Evolutionary conservation across 73 alveolate genomes (phyloP).

Genomic region (Paramecium primaurelia): DNA sequence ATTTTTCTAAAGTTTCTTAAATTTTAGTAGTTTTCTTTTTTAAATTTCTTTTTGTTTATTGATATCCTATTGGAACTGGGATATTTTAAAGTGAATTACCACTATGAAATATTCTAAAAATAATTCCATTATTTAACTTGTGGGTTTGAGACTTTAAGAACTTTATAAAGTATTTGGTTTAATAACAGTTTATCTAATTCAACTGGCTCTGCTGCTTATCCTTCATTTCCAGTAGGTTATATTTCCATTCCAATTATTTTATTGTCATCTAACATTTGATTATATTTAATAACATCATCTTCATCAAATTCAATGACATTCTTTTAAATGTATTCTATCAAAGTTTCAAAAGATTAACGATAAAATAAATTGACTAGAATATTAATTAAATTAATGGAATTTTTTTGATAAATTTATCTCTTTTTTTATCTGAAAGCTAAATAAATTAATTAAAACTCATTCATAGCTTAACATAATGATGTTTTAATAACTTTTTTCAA

Average conservation of each 20-base stretch:
- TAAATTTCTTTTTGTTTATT: not conserved
- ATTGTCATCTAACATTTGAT: conserved; percentile 1
- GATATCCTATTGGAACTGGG: not conserved
- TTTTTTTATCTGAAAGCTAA: not conserved
- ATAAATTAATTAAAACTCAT: not conserved
- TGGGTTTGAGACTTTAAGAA: not conserved
- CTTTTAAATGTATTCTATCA: not conserved
- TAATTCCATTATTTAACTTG: not conserved
- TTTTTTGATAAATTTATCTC: not conserved
- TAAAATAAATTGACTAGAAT: not conserved
- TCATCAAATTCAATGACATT: conserved; percentile 12
- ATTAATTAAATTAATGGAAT: not conserved
- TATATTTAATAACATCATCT: not conserved
- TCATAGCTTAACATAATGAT: not conserved
- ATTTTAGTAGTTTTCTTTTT: not conserved
- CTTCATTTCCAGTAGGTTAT: not conserved
- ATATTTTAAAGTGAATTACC: not conserved
- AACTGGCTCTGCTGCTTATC: conserved; percentile 18
- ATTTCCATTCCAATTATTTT: not conserved
- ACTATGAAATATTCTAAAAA: not conserved
- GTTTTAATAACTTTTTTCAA: not conserved
- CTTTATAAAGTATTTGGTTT: not conserved
- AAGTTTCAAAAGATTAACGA: not conserved
- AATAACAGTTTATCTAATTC: not conserved
- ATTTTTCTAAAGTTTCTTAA: not conserved